Evolutionary conservation across 768 basidiomycete species (phyloP).

Genomic region (Cystobasidium tubakii): DNA sequence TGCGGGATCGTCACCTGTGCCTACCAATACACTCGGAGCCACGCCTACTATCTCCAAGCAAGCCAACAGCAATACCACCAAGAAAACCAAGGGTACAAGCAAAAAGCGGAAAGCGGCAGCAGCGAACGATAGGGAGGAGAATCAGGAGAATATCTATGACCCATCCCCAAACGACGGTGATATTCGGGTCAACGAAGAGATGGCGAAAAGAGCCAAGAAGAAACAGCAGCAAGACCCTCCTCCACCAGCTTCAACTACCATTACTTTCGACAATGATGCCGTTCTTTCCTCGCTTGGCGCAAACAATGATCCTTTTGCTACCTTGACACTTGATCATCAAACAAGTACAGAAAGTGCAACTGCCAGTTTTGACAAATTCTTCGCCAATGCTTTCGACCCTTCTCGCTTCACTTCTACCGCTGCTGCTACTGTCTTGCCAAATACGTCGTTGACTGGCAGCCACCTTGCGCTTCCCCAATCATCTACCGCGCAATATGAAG

Average conservation of each 20-base stretch:
- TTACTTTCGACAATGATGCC: background rate
- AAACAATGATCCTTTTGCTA: background rate
- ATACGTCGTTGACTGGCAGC: background rate
- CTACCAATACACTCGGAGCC: background rate
- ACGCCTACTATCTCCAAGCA: conserved; percentile 3
- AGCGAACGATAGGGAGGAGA: background rate
- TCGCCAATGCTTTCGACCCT: background rate
- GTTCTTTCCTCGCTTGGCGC: background rate
- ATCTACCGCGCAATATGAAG: background rate
- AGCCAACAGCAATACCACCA: background rate
- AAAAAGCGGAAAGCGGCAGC: background rate
- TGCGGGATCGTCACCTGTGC: background rate
- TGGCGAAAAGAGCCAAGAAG: conserved; percentile 2
- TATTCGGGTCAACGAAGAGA: conserved; percentile 6
- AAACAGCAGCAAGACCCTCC: background rate
- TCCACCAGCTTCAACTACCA: background rate
- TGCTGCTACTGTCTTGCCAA: background rate
- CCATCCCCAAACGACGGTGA: background rate
- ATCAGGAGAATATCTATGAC: background rate
- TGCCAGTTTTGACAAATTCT: background rate
- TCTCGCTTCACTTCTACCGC: background rate
- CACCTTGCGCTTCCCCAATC: background rate
- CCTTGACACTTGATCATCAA: background rate
- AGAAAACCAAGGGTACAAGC: background rate
- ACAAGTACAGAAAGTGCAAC: background rate